These are phyloP conservation scores for Linnemannia exigua DNA, from an alignment of 192 early-diverging fungal species.

Conservation along the genomic window DNA sequence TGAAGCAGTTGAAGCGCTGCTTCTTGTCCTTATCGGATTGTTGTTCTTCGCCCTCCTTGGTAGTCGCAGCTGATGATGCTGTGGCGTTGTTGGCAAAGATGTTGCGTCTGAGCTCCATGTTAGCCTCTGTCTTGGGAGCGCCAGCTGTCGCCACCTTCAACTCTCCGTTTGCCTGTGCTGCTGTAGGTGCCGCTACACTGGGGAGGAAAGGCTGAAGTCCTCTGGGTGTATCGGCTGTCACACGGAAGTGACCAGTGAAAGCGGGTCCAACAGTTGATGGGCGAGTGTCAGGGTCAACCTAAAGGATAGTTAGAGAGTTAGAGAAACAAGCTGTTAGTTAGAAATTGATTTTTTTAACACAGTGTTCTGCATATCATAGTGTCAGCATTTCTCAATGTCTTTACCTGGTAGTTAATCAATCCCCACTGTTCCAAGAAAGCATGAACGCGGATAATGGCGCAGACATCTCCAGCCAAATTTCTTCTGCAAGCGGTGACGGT, in stretches of 20 bases:
- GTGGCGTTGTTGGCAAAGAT: slow-evolving; percentile 55
- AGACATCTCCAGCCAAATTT: slow-evolving; percentile 98
- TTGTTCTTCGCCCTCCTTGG: slow-evolving; percentile 59
- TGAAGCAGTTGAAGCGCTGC: slow-evolving; percentile 75
- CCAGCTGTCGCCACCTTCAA: slow-evolving; percentile 15
- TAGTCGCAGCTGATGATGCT: slow-evolving; percentile 35
- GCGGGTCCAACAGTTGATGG: slow-evolving; percentile 92
- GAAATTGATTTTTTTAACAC: neutral
- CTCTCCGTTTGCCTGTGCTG: slow-evolving; percentile 43
- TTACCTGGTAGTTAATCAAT: slow-evolving; percentile 97
- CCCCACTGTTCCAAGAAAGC: slow-evolving; percentile 99
- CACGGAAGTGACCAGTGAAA: slow-evolving; percentile 96
- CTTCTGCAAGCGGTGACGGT: slow-evolving; percentile 98
- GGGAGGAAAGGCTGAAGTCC: slow-evolving; percentile 95
- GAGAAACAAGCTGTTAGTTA: neutral
- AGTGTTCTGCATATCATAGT: neutral
- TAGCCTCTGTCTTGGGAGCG: slow-evolving; percentile 51
- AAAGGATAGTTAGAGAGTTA: neutral
- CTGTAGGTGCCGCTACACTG: slow-evolving; percentile 40
- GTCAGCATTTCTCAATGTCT: neutral
- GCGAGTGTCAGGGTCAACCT: slow-evolving; percentile 93
- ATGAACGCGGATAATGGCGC: slow-evolving; percentile 99
- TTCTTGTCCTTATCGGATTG: slow-evolving; percentile 44
- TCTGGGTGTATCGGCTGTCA: slow-evolving; percentile 90
- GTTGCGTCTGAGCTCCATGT: slow-evolving; percentile 65